phyloP scores from a whole-genome alignment of 1,284 basidiomycete genomes.

The Waitea zeae region DNA sequence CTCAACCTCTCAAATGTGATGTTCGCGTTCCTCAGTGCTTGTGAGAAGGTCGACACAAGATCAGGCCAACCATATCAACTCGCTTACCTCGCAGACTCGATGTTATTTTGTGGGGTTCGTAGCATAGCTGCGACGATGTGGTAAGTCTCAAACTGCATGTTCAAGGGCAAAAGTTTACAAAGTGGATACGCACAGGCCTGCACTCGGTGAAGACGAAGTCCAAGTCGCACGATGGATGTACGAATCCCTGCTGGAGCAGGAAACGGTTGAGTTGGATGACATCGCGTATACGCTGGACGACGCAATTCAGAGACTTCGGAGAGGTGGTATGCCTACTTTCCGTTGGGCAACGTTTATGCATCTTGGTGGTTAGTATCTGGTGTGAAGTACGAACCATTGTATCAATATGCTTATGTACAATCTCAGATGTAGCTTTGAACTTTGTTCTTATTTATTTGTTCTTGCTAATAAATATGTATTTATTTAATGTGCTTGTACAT shows the following conservation, averaged over 20 bases:
- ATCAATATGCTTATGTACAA: no score
- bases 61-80: background rate
- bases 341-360: conserved; percentile 1
- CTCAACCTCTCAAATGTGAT: conserved; percentile 7
- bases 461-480: no score
- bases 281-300: conserved; percentile 2
- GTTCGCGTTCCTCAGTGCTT: conserved; percentile 12
- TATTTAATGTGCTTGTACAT: background rate
- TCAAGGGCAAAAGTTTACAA: background rate
- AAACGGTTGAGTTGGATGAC: background rate
- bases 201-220: conserved; percentile 6
- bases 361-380: background rate
- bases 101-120: conserved; percentile 7
- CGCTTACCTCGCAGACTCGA: conserved; percentile 5
- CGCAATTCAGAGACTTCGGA: background rate
- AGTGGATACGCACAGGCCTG: conserved; percentile 2
- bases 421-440: no score
- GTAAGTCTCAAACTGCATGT: conserved; percentile 2
- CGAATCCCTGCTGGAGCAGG: background rate
- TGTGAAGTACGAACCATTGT: no score
- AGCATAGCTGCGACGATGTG: conserved; percentile 11
- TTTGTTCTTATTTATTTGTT: no score
- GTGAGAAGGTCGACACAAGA: conserved; percentile 11
- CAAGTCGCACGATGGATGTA: conserved; percentile 7
- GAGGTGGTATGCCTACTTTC: background rate